phyloP scores from a whole-genome alignment of 163 green algal species.

The Coccomyxa subellipsoidea region DNA sequence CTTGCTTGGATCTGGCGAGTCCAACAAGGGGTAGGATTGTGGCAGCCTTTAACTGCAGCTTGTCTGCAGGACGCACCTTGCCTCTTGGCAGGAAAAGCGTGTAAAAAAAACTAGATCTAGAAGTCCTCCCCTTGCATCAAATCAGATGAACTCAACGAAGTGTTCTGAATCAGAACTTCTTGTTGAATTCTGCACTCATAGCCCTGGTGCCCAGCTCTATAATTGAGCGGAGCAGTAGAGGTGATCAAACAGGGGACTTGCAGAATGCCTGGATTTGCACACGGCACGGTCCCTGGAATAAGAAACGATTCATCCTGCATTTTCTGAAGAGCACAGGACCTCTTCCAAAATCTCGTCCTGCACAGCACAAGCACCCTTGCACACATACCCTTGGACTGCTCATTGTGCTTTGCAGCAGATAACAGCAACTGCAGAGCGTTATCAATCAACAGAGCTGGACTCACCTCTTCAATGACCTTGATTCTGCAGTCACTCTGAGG shows the following conservation, averaged over 20 bases:
- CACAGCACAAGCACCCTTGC: not conserved
- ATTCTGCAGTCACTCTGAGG: conserved; percentile 77
- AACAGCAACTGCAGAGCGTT: not conserved
- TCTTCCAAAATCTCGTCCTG: conserved; percentile 25
- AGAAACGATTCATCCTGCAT: conserved; percentile 2
- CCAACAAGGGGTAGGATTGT: too few species aligned
- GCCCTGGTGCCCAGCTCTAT: too few species aligned
- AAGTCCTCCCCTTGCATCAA: too few species aligned
- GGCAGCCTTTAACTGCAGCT: too few species aligned
- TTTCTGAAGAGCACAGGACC: conserved; percentile 18
- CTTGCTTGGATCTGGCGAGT: too few species aligned
- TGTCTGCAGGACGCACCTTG: too few species aligned
- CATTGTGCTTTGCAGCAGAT: not conserved
- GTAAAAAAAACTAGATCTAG: too few species aligned
- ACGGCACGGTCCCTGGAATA: not conserved
- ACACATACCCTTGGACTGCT: not conserved
- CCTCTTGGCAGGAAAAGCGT: too few species aligned
- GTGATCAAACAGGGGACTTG: not conserved
- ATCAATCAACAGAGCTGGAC: not conserved
- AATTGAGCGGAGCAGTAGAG: too few species aligned
- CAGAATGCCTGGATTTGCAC: not conserved
- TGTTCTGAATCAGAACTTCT: too few species aligned
- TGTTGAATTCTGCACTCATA: too few species aligned
- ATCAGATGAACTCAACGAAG: too few species aligned
- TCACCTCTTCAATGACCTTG: conserved; percentile 72